Evolutionary conservation across 768 basidiomycete genomes (phyloP).

Genomic region (Naganishia onofrii): DNA sequence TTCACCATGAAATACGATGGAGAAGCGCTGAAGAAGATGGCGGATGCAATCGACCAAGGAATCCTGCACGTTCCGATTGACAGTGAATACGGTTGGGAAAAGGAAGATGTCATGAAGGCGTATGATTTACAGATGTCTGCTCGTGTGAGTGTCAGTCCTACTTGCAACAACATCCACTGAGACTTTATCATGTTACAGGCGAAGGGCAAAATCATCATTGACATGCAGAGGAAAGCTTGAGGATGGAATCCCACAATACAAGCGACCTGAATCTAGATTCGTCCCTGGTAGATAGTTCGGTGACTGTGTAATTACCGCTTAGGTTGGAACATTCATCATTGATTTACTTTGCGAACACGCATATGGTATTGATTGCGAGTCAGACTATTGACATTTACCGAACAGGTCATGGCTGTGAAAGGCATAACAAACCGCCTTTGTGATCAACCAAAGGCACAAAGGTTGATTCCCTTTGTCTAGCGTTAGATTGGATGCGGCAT

Average conservation of each 20-base stretch:
- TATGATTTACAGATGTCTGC: slow-evolving; percentile 26
- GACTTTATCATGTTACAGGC: slow-evolving; percentile 15
- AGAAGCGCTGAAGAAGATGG: slow-evolving; percentile 8
- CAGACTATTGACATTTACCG: not conserved
- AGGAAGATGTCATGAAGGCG: slow-evolving; percentile 28
- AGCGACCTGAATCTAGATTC: no score
- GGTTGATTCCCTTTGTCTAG: not conserved
- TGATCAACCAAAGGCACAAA: not conserved
- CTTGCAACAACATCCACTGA: not conserved
- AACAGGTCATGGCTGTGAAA: not conserved
- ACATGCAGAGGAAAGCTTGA: slow-evolving; percentile 5
- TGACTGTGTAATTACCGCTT: no score
- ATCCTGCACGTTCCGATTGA: slow-evolving; percentile 26
- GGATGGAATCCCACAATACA: not conserved
- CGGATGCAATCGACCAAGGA: not conserved
- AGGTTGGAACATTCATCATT: no score
- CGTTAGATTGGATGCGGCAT: no score
- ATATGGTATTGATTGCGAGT: no score
- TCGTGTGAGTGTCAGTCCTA: slow-evolving; percentile 12
- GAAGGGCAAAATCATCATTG: slow-evolving; percentile 28
- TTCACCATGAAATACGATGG: slow-evolving; percentile 20
- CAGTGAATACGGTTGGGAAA: slow-evolving; percentile 6
- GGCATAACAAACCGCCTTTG: not conserved
- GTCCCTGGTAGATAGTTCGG: no score
- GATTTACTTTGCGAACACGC: no score